phyloP scores from a whole-genome alignment of 1,139 yeast species.

The Pichia sp. region DNA sequence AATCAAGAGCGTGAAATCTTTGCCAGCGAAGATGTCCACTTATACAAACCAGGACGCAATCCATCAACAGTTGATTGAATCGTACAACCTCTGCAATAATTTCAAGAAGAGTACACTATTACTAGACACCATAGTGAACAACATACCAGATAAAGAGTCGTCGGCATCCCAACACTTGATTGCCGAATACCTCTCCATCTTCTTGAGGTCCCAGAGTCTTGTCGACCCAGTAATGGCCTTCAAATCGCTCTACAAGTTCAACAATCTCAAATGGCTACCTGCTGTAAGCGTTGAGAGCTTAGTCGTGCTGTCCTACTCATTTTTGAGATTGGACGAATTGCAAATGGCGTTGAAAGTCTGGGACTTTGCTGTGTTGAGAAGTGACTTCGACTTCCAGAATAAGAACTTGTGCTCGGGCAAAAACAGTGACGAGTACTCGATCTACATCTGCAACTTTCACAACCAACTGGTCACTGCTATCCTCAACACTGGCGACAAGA shows the following conservation, averaged over 20 bases:
- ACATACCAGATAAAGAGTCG: conserved; percentile 18
- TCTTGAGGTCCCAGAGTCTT: conserved; percentile 26
- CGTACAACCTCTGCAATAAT: conserved; percentile 49
- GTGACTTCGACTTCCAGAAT: conserved; percentile 28
- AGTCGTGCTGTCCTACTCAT: conserved; percentile 24
- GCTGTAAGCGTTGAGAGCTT: conserved; percentile 28
- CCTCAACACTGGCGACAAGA: conserved; percentile 19
- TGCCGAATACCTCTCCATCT: conserved; percentile 26
- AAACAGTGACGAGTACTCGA: conserved; percentile 11
- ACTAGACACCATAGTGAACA: conserved; percentile 38
- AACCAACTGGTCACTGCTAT: conserved; percentile 20
- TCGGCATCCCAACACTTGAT: conserved; percentile 17
- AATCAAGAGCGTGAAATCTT: conserved; percentile 4
- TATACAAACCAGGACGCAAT: conserved; percentile 39
- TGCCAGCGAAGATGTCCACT: background rate
- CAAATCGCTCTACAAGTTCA: conserved; percentile 26
- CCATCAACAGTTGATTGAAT: conserved; percentile 48
- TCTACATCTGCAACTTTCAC: conserved; percentile 20
- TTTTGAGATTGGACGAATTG: conserved; percentile 23
- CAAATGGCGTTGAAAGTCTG: conserved; percentile 27
- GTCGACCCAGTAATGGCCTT: conserved; percentile 23
- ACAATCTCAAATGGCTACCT: conserved; percentile 30
- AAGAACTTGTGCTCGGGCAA: background rate
- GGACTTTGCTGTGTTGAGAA: conserved; percentile 29
- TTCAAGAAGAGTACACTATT: conserved; percentile 49